A percentile compares a stretch with the other conserved stretches of the same genome.
Conservation (phyloP, 371 early-diverging fungal species). For the Lichtheimia hyalospora region DNA sequence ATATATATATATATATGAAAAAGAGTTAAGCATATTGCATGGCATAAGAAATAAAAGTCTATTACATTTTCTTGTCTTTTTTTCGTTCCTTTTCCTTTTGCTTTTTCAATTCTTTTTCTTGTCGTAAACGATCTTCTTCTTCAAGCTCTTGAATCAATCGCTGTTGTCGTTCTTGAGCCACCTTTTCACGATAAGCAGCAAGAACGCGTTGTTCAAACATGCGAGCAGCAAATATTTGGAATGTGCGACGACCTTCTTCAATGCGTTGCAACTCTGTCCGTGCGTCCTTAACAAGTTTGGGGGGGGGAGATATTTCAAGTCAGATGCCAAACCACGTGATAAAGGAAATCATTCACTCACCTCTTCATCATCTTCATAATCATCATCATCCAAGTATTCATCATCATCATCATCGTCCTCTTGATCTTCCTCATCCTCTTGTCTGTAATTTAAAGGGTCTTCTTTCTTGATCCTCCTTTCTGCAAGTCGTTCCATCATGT, state of each 20-base stretch:
- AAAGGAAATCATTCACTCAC: slow-evolving; percentile 11
- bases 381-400: slow-evolving; percentile 50
- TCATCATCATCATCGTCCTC: slow-evolving; percentile 59
- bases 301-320: not conserved
- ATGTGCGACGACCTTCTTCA: slow-evolving; percentile 89
- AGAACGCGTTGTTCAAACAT: slow-evolving; percentile 93
- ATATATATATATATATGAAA: too few species aligned
- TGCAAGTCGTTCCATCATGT: slow-evolving; percentile 92
- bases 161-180: slow-evolving; percentile 76
- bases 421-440: slow-evolving; percentile 35
- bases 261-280: slow-evolving; percentile 81
- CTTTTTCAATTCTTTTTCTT: slow-evolving; percentile 64
- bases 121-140: slow-evolving; percentile 70
- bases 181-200: slow-evolving; percentile 86
- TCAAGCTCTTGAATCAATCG: slow-evolving; percentile 78
- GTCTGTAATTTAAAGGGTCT: slow-evolving; percentile 48
- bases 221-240: slow-evolving; percentile 90
- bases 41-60: not conserved
- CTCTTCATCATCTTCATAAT: slow-evolving; percentile 35
- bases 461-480: slow-evolving; percentile 79
- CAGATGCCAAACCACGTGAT: not conserved
- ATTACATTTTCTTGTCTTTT: slow-evolving; percentile 53
- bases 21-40: not conserved
- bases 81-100: slow-evolving; percentile 66
- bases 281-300: slow-evolving; percentile 69